Percentiles rank a stretch among this genome's conserved stretches.
Evolutionary conservation across 768 basidiomycete species (phyloP).

Genomic region (Tylopilus subfusipes): DNA sequence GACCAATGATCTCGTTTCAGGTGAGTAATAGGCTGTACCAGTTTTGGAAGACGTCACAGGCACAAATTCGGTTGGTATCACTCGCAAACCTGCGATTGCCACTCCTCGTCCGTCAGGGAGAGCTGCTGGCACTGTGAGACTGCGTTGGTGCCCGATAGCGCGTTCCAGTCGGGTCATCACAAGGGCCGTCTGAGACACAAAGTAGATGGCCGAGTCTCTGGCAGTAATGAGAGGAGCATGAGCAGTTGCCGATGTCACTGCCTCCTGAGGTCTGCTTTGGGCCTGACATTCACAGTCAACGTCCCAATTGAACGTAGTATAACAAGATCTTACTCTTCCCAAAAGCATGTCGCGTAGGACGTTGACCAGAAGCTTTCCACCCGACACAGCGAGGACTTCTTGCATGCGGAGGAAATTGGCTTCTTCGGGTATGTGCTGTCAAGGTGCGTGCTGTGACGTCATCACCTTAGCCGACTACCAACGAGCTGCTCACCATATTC

Average conservation of each 20-base stretch:
- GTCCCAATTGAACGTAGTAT: background rate
- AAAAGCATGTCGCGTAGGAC: conserved; percentile 61
- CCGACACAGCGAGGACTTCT: conserved; percentile 54
- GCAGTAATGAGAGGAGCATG: conserved; percentile 45
- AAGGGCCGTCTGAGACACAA: conserved; percentile 20
- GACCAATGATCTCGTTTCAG: conserved; percentile 38
- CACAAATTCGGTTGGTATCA: conserved; percentile 3
- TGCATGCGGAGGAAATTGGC: conserved; percentile 56
- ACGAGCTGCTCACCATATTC: conserved; percentile 46
- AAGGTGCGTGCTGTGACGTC: background rate
- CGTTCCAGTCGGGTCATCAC: conserved; percentile 22
- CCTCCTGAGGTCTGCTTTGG: conserved; percentile 44
- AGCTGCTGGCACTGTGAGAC: conserved; percentile 16
- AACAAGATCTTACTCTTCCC: conserved; percentile 43
- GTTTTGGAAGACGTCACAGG: background rate
- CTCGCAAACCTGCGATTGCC: conserved; percentile 19
- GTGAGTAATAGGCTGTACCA: conserved; percentile 45
- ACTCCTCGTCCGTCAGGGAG: conserved; percentile 29
- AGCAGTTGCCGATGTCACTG: conserved; percentile 28
- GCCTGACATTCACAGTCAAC: conserved; percentile 38
- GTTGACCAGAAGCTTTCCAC: conserved; percentile 69
- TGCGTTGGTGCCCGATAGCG: conserved; percentile 30
- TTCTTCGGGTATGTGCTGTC: conserved; percentile 50
- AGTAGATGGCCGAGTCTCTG: conserved; percentile 14
- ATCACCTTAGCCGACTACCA: background rate